phyloP scores from a whole-genome alignment of 371 early-diverging fungal genomes.

The Mortierella sp. region DNA sequence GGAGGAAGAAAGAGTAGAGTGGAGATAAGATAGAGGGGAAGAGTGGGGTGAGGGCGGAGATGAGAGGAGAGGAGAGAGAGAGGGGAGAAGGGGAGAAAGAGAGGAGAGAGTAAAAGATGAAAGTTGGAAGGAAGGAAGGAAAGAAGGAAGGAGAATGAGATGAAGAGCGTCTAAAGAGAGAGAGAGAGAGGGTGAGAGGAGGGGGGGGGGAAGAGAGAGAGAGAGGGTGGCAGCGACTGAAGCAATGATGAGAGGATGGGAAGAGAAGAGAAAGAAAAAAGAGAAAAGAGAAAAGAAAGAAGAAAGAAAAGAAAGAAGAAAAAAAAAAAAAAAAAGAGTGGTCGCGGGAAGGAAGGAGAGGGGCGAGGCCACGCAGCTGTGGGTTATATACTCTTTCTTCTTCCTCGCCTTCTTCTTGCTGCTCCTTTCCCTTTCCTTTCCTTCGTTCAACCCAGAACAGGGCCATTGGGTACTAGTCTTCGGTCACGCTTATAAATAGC shows the following conservation, averaged over 20 bases:
- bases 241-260: constrained; percentile 10
- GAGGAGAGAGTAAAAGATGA: constrained; percentile 25
- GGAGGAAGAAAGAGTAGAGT: constrained; percentile 3
- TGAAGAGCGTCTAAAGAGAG: constrained; percentile 4
- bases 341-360: constrained; percentile 16
- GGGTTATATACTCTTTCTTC: background rate
- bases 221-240: constrained; percentile 12
- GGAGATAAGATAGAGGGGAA: constrained; percentile 18
- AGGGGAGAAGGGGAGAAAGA: constrained; percentile 31
- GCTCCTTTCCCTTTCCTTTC: background rate
- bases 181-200: constrained; percentile 8
- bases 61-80: constrained; percentile 25
- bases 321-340: constrained; percentile 10
- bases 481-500: no score
- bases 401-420: background rate
- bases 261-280: constrained; percentile 8
- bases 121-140: background rate
- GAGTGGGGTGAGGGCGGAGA: constrained; percentile 21
- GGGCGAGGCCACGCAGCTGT: background rate
- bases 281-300: constrained; percentile 6
- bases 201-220: constrained; percentile 18
- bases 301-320: constrained; percentile 14
- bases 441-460: background rate
- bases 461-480: constrained; percentile 18
- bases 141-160: background rate